Evolutionary conservation across 2,329 filamentous ascomycete genomes (phyloP), one percentile per base, ranked within the genome.

Genomic region (Penicillium sp.): DNA sequence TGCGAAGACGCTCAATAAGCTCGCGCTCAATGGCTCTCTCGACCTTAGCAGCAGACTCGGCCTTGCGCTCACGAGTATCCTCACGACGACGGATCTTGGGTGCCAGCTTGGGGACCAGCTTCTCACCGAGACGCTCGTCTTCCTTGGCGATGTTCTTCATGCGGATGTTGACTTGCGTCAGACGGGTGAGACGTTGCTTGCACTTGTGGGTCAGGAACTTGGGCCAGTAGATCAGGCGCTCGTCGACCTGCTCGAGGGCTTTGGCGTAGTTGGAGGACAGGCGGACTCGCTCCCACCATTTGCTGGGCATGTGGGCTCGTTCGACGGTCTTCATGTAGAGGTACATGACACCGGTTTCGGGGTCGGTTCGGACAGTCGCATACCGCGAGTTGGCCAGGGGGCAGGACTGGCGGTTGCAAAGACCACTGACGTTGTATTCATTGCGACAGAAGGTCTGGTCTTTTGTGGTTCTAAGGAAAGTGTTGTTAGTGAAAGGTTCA

Each of bases 271-370:
- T 97, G 66, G 86, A 85, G 27, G 90, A 91, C 32, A 99, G 81
- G 70, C 92, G 90, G 71, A 97, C 91, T 64, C 88, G 87, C 77
- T 97, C 92, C 94, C 94, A 99, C 78, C 93, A 86, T 75, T 96
- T 95, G 55, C 85, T 88, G 1, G 93, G 94, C 75, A 93, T 84
- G 74, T 92, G 93, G 11, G 88, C 83, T 58, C 94, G 89, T 79
- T 96, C 92, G 63, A 92, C 85, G 4, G 91, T 94, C 80, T 97
- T 97, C 83, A 96, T 96, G 82, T 96, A 97, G 53, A 97, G 87
- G 77, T 97, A 97, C 59, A 97, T 83, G 8, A 85, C 86, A 59
- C 90, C 89, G 49, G 90, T 92, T 57, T 87, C 78, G 7, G 92
- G 88, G 68, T 95, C 86, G 50, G 89, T 85, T 61, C 93, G 88